Base-by-base conservation (phyloP, 257 asterid genomes). In the Plantago major region DNA sequence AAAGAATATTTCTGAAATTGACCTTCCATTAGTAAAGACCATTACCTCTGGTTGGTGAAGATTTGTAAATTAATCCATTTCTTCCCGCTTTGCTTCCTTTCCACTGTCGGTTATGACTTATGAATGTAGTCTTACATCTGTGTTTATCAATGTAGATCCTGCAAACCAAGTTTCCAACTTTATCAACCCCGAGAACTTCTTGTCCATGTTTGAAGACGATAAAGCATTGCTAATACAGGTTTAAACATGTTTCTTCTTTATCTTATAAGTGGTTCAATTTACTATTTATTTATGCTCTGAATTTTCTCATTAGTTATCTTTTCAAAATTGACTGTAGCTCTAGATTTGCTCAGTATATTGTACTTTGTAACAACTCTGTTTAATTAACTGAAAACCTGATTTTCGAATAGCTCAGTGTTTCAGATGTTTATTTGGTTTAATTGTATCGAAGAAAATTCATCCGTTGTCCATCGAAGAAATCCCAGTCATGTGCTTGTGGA, bases 211-310 rank as follows among this genome's bases (percentile, higher is more conserved):
- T 63, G 84, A 76, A 75, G 84, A 76, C 65, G 85, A 76, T 73
- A 89, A 87, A 79, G 70, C 95, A 37, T 79, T 85, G 77, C 82
- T 93, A 48, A 72, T 89, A 67, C 99, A 89, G 97, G 99, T 92
- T 50, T 16, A 55, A 40, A 58, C 56, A 54, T 73, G 55, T 66
- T 64, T 57, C 38, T 15, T 68, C 40, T 61, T 56, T 15, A 46
- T 64, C 30, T 51, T 58, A 51, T 45, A 44, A 38, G 22, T 67
- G 11, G 42, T 58, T 67, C 56, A 49, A 11, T 54, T 18, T 44
- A 18, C 45, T 17, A 7, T 33, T 7, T 33, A 33, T 7, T 7
- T 33, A 33, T 7, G 8, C 40, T 33, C 40, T 33, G 40, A 33
- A 33, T 11, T 64, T 51, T 40, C 26, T 49, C 12, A 56, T 61